Evolutionary conservation across 176 grass and related monocot species (phyloP).

Genomic region (Thalia dealbata): DNA sequence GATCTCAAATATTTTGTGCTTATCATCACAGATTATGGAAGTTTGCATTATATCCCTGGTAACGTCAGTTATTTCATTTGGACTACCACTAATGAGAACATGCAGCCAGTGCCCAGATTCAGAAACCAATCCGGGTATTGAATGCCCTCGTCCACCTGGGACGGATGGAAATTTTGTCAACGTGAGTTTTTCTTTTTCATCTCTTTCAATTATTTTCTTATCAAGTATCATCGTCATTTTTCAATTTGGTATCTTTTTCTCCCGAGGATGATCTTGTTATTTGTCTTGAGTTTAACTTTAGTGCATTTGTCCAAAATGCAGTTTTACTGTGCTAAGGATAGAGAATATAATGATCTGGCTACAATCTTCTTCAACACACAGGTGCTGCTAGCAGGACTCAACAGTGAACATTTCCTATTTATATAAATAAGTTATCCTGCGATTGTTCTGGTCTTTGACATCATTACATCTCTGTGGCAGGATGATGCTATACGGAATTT

Average conservation of each 20-base stretch:
- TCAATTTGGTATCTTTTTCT: not conserved
- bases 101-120: constrained; percentile 78
- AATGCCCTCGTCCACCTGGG: constrained; percentile 93
- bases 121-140: constrained; percentile 70
- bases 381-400: constrained; percentile 28
- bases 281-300: constrained; percentile 11
- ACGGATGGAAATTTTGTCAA: constrained; percentile 99
- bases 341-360: constrained; percentile 97
- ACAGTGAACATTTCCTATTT: not conserved
- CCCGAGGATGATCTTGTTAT: no score
- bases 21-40: constrained; percentile 68
- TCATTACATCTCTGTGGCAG: constrained; percentile 35
- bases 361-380: constrained; percentile 99
- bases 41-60: constrained; percentile 87
- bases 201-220: constrained; percentile 18
- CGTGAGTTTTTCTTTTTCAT: constrained; percentile 32
- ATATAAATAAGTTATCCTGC: not conserved
- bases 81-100: constrained; percentile 74
- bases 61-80: constrained; percentile 86
- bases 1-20: constrained; percentile 1
- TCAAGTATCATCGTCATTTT: constrained; percentile 2
- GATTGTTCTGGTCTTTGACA: constrained; percentile 3
- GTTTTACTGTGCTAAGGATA: constrained; percentile 91
- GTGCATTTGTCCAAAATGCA: constrained; percentile 26
- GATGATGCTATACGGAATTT: constrained; percentile 98